Evolutionary conservation across 306 rosid genomes (phyloP), one percentile per base, ranked within the genome.

Genomic region (Prunus persica): DNA sequence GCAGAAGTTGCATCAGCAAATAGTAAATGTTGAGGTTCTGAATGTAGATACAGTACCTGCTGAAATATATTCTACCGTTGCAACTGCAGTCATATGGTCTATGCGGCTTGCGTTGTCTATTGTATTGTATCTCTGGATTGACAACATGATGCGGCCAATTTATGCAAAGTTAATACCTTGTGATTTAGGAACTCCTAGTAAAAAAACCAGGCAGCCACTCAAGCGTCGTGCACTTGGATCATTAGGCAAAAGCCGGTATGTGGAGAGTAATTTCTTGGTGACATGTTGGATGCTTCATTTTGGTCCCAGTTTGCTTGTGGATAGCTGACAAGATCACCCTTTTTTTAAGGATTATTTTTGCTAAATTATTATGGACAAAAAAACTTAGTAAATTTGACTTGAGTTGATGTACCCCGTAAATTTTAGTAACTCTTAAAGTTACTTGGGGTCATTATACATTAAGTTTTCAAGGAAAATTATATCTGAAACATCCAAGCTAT

Each of bases 21-120:
- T 90, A 82, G 96, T 92, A 65, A 90, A 94, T 57, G 97, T 92
- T 76, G 96, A 95, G 79, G 96, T 95, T 75, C 79, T 86, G 79
- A 89, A 92, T 79, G 91, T 94, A 51, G 86, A 94, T 71, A 73
- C 88, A 4, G 93, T 92, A 72, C 97, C 93, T 25, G 88, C 95
- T 63, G 96, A 95, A 89, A 82, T 95, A 43, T 95, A 92, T 84
- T 84, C 97, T 22, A 87, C 90, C 46, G 73, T 94, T 79, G 97
- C 97, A 78, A 92, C 97, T 70, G 93, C 97, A 62, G 96, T 95
- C 71, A 65, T 95, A 84, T 92, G 98, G 97, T 86, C 92, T 67
- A 92, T 95, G 97, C 89, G 97, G 73, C 92, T 95, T 81, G 96
- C 93, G 58, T 78, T 95, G 67, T 88, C 97, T 34, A 78, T 95